Percentiles rank a stretch among this genome's conserved stretches.
Conservation (phyloP, 148 eudicot species). For the Diospyros lotus region DNA sequence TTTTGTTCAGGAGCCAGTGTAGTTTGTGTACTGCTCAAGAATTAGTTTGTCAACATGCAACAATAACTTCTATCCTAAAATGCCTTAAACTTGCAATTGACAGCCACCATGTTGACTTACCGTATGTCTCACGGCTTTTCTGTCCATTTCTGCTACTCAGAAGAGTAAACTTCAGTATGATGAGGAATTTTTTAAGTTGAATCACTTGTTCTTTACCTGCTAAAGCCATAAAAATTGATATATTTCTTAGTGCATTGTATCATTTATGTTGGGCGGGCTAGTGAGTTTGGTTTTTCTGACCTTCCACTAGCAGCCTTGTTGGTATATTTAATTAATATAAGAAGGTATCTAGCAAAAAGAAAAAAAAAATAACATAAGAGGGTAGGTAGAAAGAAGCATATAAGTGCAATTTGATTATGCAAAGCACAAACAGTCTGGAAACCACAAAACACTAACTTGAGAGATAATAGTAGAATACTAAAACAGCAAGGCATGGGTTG, state of each 20-base stretch:
- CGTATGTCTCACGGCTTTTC: not conserved
- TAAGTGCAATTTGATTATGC: constrained; percentile 41
- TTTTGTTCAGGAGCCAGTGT: not conserved
- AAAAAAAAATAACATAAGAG: constrained; percentile 2
- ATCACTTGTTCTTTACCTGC: not conserved
- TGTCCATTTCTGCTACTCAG: not conserved
- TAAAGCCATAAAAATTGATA: constrained; percentile 5
- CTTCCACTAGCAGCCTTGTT: constrained; percentile 27
- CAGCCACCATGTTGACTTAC: not conserved
- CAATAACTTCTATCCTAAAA: too few relatives aligned
- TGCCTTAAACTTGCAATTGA: too few relatives aligned
- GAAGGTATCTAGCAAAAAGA: constrained; percentile 41
- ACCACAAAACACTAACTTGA: constrained; percentile 8
- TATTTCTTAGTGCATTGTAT: constrained; percentile 9
- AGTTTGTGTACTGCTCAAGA: not conserved
- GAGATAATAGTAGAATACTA: not conserved
- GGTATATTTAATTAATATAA: not conserved
- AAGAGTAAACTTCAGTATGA: not conserved
- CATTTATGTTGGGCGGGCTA: constrained; percentile 7
- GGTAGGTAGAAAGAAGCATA: constrained; percentile 42
- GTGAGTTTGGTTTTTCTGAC: constrained; percentile 35
- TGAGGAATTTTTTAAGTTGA: not conserved
- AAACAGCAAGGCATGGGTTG: not conserved
- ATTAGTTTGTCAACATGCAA: too few relatives aligned
- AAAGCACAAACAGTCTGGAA: constrained; percentile 19